Conservation (phyloP, 192 early-diverging fungal species). For the Backusella parvicylindrica region DNA sequence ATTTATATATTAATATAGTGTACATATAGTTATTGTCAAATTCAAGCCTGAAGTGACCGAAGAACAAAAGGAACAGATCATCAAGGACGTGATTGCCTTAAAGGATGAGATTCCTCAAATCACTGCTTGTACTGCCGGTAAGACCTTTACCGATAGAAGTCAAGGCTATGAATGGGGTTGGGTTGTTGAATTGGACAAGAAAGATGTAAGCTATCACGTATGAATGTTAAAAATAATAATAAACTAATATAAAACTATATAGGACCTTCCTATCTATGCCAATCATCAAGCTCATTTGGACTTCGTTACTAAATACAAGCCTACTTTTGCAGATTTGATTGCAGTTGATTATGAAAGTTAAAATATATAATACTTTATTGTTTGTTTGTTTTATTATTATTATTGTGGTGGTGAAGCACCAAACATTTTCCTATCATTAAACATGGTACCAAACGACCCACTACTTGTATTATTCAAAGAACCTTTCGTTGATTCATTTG, state of each 20-base stretch:
- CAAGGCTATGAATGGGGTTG: slow-evolving; percentile 33
- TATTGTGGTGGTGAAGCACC: slow-evolving; percentile 15
- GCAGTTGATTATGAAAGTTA: slow-evolving; percentile 31
- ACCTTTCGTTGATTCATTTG: neutral
- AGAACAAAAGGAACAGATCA: slow-evolving; percentile 3
- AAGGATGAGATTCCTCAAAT: slow-evolving; percentile 33
- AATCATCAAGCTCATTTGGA: slow-evolving; percentile 17
- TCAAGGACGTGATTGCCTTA: slow-evolving; percentile 20
- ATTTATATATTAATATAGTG: neutral
- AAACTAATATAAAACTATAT: no score
- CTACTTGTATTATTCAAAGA: slow-evolving; percentile 6
- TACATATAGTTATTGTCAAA: slow-evolving; percentile 25
- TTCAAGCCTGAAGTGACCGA: slow-evolving; percentile 28
- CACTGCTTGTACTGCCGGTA: slow-evolving; percentile 19
- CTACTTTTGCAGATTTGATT: slow-evolving; percentile 20
- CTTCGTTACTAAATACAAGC: slow-evolving; percentile 16
- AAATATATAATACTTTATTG: neutral
- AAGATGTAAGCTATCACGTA: slow-evolving; percentile 18
- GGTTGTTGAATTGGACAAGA: slow-evolving; percentile 31
- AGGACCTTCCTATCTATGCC: slow-evolving; percentile 27
- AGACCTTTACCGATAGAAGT: slow-evolving; percentile 28
- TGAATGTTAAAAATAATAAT: no score
- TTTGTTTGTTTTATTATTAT: neutral
- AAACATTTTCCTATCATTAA: slow-evolving; percentile 34
- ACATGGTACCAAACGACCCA: slow-evolving; percentile 17